Percentiles rank a stretch among this genome's conserved stretches.
These are phyloP conservation scores for Camellia japonica DNA, from an alignment of 148 eudicot species.

Conservation along the genomic window DNA sequence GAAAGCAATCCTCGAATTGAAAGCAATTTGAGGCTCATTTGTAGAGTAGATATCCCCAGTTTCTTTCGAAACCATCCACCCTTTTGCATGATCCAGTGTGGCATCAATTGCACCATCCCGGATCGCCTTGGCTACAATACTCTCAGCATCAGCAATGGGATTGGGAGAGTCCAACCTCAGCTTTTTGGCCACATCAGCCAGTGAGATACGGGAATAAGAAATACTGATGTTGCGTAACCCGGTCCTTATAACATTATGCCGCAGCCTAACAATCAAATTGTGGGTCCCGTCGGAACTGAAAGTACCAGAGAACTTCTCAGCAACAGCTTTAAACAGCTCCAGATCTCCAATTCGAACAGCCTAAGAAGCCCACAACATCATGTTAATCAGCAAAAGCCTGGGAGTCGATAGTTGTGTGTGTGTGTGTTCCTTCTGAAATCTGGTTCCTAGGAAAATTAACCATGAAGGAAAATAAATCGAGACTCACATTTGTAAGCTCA, in stretches of 20 bases:
- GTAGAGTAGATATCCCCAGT: conserved; percentile 97
- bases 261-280: conserved; percentile 78
- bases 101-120: conserved; percentile 98
- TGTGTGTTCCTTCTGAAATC: not conserved
- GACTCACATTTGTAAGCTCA: conserved; percentile 95
- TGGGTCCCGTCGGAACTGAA: conserved; percentile 75
- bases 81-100: conserved; percentile 77
- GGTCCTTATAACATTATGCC: conserved; percentile 93
- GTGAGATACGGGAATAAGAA: conserved; percentile 88
- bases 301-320: conserved; percentile 72
- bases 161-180: conserved; percentile 76
- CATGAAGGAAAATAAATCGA: conserved; percentile 1
- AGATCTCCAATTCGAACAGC: conserved; percentile 96
- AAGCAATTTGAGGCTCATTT: conserved; percentile 88
- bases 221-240: conserved; percentile 91
- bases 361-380: conserved; percentile 29
- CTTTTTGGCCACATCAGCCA: conserved; percentile 78
- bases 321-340: conserved; percentile 69
- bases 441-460: not conserved
- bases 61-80: conserved; percentile 92
- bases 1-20: conserved; percentile 91
- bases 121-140: conserved; percentile 91
- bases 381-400: not conserved
- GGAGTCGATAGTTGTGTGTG: not conserved
- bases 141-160: conserved; percentile 94